A percentile compares a stretch with the other conserved stretches of the same genome.
Evolutionary conservation across 306 rosid genomes (phyloP).

Genomic region (Rosa persica): DNA sequence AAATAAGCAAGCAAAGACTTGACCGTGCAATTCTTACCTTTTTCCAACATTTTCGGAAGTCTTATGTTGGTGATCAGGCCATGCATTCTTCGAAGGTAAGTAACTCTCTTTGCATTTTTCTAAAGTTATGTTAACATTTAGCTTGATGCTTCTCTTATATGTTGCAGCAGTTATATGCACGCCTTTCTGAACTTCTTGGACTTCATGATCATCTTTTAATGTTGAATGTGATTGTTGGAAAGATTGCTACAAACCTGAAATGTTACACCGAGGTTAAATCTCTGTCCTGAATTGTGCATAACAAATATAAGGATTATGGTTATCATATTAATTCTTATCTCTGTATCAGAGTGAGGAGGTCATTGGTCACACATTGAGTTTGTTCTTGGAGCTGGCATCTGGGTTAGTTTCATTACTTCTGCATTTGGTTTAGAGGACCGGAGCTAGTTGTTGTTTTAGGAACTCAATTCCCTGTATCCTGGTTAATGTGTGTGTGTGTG

Average conservation of each 20-base stretch:
- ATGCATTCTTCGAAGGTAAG: constrained; percentile 99
- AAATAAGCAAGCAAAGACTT: constrained; percentile 91
- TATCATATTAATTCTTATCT: constrained; percentile 20
- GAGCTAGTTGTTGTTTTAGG: constrained; percentile 24
- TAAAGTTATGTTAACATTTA: constrained; percentile 21
- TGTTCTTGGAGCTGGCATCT: constrained; percentile 96
- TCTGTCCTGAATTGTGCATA: background rate
- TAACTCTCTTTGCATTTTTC: constrained; percentile 17
- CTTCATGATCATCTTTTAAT: constrained; percentile 76
- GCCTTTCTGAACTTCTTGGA: constrained; percentile 87
- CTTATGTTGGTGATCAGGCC: constrained; percentile 98
- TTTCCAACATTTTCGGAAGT: constrained; percentile 92
- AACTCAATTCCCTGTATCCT: constrained; percentile 3
- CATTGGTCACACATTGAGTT: constrained; percentile 90
- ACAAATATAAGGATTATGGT: constrained; percentile 5
- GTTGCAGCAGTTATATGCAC: constrained; percentile 87
- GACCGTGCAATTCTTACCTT: constrained; percentile 97
- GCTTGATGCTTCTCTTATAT: constrained; percentile 30
- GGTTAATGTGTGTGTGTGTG: background rate
- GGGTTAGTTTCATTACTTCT: constrained; percentile 58
- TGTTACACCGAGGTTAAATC: constrained; percentile 70
- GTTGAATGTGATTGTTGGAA: constrained; percentile 75
- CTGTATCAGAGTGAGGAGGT: constrained; percentile 89
- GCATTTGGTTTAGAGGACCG: constrained; percentile 15
- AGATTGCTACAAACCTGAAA: constrained; percentile 86